These are phyloP conservation scores for Naganishia cerealis DNA, from an alignment of 1,284 basidiomycete genomes.

Conservation along the genomic window DNA sequence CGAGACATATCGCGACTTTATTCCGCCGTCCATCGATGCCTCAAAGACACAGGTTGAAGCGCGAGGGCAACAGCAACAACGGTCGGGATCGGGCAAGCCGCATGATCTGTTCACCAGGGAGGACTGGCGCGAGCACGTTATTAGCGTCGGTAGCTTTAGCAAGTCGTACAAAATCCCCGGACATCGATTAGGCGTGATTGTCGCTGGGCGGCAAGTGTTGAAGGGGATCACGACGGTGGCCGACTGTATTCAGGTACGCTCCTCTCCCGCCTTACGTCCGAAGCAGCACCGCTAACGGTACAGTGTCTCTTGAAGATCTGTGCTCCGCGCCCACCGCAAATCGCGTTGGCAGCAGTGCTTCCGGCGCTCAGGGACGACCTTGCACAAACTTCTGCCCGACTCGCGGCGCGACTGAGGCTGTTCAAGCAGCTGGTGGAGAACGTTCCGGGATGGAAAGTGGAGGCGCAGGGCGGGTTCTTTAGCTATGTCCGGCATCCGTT, in stretches of 20 bases:
- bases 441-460: slow-evolving; percentile 65
- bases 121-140: slow-evolving; percentile 65
- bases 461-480: slow-evolving; percentile 70
- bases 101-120: slow-evolving; percentile 53
- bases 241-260: slow-evolving; percentile 65
- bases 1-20: slow-evolving; percentile 85
- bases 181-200: slow-evolving; percentile 74
- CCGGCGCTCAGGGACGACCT: slow-evolving; percentile 62
- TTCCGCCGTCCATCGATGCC: slow-evolving; percentile 51
- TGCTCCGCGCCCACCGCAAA: slow-evolving; percentile 68
- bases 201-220: slow-evolving; percentile 65
- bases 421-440: slow-evolving; percentile 57
- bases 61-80: neutral
- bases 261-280: slow-evolving; percentile 69
- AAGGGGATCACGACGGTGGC: slow-evolving; percentile 64
- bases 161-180: slow-evolving; percentile 63
- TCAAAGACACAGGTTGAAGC: no score
- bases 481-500: slow-evolving; percentile 76
- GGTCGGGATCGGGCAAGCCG: slow-evolving; percentile 37
- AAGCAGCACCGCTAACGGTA: slow-evolving; percentile 61
- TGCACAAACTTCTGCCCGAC: slow-evolving; percentile 57
- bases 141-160: slow-evolving; percentile 74
- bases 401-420: slow-evolving; percentile 63
- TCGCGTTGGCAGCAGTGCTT: slow-evolving; percentile 64
- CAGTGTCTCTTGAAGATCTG: slow-evolving; percentile 70